Evolutionary conservation across 306 rosid species (phyloP), one percentile per base, ranked within the genome.

Genomic region (Prunus fruticosa): DNA sequence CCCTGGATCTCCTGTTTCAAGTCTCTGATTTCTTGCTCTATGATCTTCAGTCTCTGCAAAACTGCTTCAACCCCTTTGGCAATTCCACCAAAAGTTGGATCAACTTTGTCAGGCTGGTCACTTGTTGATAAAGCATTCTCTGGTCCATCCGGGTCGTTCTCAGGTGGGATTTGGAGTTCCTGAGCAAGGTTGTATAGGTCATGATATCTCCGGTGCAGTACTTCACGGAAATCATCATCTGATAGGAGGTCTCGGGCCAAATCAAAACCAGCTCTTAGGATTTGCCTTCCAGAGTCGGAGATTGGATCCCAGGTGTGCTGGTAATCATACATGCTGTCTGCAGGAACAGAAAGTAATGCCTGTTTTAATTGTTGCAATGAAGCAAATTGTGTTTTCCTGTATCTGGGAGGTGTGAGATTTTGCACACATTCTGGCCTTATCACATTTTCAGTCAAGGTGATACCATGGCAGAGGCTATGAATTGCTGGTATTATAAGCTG

Each of bases 61-160:
- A 95, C 97, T 62, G 77, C 90, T 87, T 95, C 96, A 57, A 95
- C 91, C n/a, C 99, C 99, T 83, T 87, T 89, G n/a, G 99, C 98
- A 61, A 95, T 95, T 51, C 99, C 99, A 23, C 92, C 97, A 22
- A 92, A 84, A 63, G 74, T 82, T 20, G 98, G 89, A 62, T 92
- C 97, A 73, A 95, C 88, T 67, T 16, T 84, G 72, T 84, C 93
- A 67, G 80, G 75, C 77, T 86, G 94, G 63, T 83, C 80, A 54
- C 85, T 79, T 11, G 65, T 64, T 49, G 89, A 57, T 81, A 69
- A 53, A 63, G 93, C 23, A 18, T 84, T 90, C 75, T 87, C 89
- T 46, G 82, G 78, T 84, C 71, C 89, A 79, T 89, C 91, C 34
- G 64, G 69, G 72, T 82, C 81, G 72, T 80, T 87, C 71, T 92